Evolutionary conservation across 129 eudicot genomes (phyloP).

Genomic region (Pulicaria dysenterica): DNA sequence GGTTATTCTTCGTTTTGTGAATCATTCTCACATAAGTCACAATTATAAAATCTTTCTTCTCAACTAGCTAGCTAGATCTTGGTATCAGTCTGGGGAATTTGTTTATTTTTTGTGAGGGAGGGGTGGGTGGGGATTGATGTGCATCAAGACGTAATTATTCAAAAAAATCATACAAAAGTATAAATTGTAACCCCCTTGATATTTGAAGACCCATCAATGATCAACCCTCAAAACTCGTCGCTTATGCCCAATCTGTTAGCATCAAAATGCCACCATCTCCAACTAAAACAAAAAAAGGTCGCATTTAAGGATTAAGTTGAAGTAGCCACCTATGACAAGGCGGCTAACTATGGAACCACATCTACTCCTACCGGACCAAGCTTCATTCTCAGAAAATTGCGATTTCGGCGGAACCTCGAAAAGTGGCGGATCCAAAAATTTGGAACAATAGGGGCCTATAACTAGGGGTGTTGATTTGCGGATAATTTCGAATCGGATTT

Average conservation of each 20-base stretch:
- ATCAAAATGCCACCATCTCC: constrained; percentile 73
- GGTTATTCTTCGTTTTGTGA: background rate
- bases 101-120: background rate
- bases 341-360: background rate
- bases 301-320: constrained; percentile 33
- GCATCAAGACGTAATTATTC: background rate
- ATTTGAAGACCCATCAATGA: background rate
- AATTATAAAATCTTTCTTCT: background rate
- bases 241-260: constrained; percentile 40
- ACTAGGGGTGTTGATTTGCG: no score
- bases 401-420: background rate
- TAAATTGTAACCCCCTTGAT: no score
- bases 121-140: constrained; percentile 9
- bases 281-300: constrained; percentile 37
- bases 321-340: background rate
- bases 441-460: no score
- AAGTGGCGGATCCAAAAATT: no score
- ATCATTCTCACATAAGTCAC: constrained; percentile 1
- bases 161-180: background rate
- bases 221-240: background rate
- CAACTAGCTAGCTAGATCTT: constrained; percentile 3
- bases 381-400: constrained; percentile 30
- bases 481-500: no score
- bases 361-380: background rate
- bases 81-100: constrained; percentile 23